Base-by-base conservation (phyloP, 2,329 filamentous ascomycete genomes). In the Sordariomycetes sp. region DNA sequence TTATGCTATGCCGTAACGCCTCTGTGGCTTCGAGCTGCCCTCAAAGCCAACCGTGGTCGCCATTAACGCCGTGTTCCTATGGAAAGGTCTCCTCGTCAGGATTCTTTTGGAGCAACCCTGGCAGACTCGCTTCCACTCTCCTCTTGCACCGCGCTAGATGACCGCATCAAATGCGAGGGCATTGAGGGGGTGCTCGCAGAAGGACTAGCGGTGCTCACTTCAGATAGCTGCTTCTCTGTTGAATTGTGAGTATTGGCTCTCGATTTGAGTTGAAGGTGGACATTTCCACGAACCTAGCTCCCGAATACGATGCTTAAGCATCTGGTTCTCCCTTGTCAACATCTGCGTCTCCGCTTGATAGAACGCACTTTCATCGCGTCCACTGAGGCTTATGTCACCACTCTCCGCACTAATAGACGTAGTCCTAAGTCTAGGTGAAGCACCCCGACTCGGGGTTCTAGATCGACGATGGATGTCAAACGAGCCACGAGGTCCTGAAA, bases 311-410 rank as follows among this genome's bases (percentile, higher is more conserved):
- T 79, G 70, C 40, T 80, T 77, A 33, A 90, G 62, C 83, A 90
- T 87, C 57, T 88, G 83, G 45, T 88, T 90, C 61, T 88, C 84
- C 18, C 84, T 68, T 16, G 78, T 72, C 46, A 90, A 58, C 59
- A 76, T 86, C 57, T 86, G 81, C 2, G 82, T 86, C 58, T 90
- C 84, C 5, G 83, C 83, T 53, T 87, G 82, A 48, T 88, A 88
- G 53, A 86, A 87, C 1, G 80, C 79, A 42, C 72, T 79, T 52
- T 88, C 83, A 47, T 87, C 83, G 14, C 82, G 66, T 7, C 72
- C 72, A n/a, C 71, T 72, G 2, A 82, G 64, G 31, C 70, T 57
- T 61, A 70, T 75, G 20, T 86, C 79, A 21, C 68, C 70, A 34
- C 64, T 68, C 36, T 80, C 75, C 14, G 58, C 69, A 37, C 70